These are phyloP conservation scores for Xeromyces bisporus DNA, from an alignment of 495 filamentous ascomycete genomes.

Conservation along the genomic window DNA sequence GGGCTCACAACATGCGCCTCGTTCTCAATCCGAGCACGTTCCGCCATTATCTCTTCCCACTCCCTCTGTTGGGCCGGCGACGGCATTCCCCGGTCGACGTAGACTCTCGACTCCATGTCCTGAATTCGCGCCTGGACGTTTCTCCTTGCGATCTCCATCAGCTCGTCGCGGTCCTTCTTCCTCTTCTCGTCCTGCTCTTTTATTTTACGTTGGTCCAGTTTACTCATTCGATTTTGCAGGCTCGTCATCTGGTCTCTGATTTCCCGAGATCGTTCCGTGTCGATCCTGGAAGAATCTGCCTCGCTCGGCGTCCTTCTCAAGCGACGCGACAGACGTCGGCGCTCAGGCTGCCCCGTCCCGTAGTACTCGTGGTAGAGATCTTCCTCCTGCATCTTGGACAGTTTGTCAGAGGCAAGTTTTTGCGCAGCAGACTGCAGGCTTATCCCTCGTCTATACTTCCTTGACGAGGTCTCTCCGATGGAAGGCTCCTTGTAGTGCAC, in stretches of 20 bases:
- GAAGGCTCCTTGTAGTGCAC: constrained; percentile 19
- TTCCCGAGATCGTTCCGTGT: constrained; percentile 47
- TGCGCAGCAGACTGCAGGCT: constrained; percentile 71
- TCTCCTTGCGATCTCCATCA: constrained; percentile 65
- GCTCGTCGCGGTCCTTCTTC: constrained; percentile 49
- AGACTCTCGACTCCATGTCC: constrained; percentile 64
- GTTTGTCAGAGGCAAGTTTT: constrained; percentile 63
- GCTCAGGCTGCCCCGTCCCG: constrained; percentile 33
- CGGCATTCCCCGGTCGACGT: constrained; percentile 59
- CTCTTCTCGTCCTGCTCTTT: constrained; percentile 58
- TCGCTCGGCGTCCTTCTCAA: constrained; percentile 56
- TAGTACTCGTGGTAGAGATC: constrained; percentile 58
- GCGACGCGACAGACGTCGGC: constrained; percentile 38
- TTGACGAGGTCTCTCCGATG: constrained; percentile 15
- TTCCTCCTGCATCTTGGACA: constrained; percentile 64
- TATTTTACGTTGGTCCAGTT: constrained; percentile 52
- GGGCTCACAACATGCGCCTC: constrained; percentile 36
- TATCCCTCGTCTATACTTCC: constrained; percentile 27
- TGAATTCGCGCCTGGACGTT: constrained; percentile 67
- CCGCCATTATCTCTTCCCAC: constrained; percentile 61
- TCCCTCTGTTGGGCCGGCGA: constrained; percentile 49
- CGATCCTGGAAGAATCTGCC: constrained; percentile 40
- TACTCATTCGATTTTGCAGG: constrained; percentile 49
- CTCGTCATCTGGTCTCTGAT: constrained; percentile 70
- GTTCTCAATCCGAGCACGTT: constrained; percentile 42